phyloP scores from a whole-genome alignment of 495 filamentous ascomycete genomes.

The Platismatia glauca region DNA sequence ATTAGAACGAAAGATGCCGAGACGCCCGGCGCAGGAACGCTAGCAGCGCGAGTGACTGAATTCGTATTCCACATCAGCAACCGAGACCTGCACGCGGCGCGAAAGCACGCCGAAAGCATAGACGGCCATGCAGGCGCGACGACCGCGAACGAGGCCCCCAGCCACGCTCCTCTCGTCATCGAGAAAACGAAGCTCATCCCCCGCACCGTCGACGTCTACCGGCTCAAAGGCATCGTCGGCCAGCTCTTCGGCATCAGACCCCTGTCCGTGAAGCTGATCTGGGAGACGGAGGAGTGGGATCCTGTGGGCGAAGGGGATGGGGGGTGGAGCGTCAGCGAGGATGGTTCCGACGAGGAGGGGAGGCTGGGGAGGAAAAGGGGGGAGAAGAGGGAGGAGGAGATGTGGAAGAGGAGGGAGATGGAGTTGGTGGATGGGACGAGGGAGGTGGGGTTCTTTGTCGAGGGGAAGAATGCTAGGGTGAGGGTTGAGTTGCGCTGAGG shows the following conservation, averaged over 20 bases:
- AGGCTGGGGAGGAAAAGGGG: conserved; percentile 7
- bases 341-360: conserved; percentile 34
- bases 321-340: conserved; percentile 45
- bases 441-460: conserved; percentile 73
- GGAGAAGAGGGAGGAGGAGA: conserved; percentile 26
- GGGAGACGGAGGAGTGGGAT: conserved; percentile 81
- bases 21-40: conserved; percentile 48
- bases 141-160: neutral
- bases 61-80: conserved; percentile 48
- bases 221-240: conserved; percentile 67
- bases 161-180: neutral
- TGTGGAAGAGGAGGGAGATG: conserved; percentile 65
- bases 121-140: neutral
- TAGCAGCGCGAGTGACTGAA: conserved; percentile 63
- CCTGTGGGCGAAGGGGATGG: conserved; percentile 50
- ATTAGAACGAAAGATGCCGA: conserved; percentile 27
- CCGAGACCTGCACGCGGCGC: neutral
- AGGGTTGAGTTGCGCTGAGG: conserved; percentile 47
- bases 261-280: conserved; percentile 55
- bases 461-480: conserved; percentile 57
- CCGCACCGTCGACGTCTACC: conserved; percentile 66
- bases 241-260: conserved; percentile 58
- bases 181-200: conserved; percentile 52
- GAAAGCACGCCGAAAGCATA: conserved; percentile 1
- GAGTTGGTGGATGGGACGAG: conserved; percentile 75